Conservation (phyloP, 2,329 filamentous ascomycete species). For the Aureobasidium leucospermi region DNA sequence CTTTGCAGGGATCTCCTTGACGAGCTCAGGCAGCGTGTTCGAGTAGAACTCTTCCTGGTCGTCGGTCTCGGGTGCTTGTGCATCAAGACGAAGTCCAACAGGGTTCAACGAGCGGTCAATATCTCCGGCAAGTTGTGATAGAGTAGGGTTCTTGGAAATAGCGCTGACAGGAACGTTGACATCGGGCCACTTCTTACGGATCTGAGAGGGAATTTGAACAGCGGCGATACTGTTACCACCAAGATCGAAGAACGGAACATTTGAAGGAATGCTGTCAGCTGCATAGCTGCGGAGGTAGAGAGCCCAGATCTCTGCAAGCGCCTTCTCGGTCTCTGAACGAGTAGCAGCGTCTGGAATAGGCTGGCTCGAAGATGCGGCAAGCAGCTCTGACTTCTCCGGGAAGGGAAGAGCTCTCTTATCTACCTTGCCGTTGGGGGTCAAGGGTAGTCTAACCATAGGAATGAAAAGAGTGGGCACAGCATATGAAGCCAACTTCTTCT, state of each 20-base stretch:
- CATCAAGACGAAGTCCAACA: conserved; percentile 40
- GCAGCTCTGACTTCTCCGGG: conserved; percentile 64
- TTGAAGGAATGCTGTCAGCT: conserved; percentile 57
- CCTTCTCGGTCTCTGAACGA: conserved; percentile 53
- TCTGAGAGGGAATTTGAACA: conserved; percentile 69
- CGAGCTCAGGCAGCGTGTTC: conserved; percentile 46
- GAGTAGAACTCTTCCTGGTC: conserved; percentile 46
- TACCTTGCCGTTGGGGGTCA: conserved; percentile 83
- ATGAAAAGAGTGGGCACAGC: conserved; percentile 71
- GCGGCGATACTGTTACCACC: conserved; percentile 77
- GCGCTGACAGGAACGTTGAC: conserved; percentile 61
- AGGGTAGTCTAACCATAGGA: conserved; percentile 61
- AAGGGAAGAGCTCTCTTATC: conserved; percentile 75
- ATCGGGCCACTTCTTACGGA: conserved; percentile 55
- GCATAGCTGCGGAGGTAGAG: conserved; percentile 60
- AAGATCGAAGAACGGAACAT: conserved; percentile 66
- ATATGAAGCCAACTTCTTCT: conserved; percentile 64
- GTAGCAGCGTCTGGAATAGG: conserved; percentile 39
- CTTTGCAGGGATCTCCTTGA: conserved; percentile 40
- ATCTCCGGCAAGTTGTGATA: conserved; percentile 48
- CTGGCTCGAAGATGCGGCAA: conserved; percentile 39
- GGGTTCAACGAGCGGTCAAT: conserved; percentile 45
- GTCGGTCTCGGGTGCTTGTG: conserved; percentile 31
- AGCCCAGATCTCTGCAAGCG: conserved; percentile 66
- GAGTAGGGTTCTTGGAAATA: conserved; percentile 61